Percentiles rank a stretch among this genome's conserved stretches.
phyloP scores from a whole-genome alignment of 305 asterid species.

The Nicotiana rustica region DNA sequence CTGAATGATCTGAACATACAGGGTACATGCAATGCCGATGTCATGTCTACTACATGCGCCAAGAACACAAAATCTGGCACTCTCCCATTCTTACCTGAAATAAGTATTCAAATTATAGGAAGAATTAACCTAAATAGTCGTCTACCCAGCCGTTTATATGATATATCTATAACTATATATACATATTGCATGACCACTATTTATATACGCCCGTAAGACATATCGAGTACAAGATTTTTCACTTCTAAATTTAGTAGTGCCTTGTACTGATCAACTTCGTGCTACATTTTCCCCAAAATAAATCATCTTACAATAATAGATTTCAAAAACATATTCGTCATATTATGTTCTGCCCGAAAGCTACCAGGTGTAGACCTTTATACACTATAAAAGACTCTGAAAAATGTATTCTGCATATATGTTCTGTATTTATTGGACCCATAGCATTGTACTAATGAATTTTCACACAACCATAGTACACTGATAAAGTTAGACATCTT shows the following conservation, averaged over 20 bases:
- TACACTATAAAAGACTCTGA: no score
- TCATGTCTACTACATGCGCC: conserved; percentile 85
- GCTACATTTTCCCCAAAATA: background rate
- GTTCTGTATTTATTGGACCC: no score
- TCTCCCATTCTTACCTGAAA: conserved; percentile 61
- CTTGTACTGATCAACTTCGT: background rate
- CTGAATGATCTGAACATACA: conserved; percentile 57
- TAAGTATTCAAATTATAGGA: no score
- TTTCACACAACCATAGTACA: background rate
- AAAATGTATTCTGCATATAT: no score
- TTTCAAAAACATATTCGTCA: background rate
- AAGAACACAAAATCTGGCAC: conserved; percentile 91
- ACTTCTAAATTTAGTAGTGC: background rate
- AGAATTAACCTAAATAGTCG: no score
- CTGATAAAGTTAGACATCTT: background rate
- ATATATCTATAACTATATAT: no score
- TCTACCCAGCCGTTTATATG: no score
- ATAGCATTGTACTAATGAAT: background rate
- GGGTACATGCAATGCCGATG: conserved; percentile 77
- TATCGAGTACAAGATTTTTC: background rate
- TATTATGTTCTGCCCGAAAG: background rate
- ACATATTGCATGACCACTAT: no score
- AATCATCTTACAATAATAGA: background rate
- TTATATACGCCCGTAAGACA: background rate
- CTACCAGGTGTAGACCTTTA: background rate